These are phyloP conservation scores for Globisporangium sylvaticum DNA, from an alignment of 352 stramenopile species.

Conservation along the genomic window DNA sequence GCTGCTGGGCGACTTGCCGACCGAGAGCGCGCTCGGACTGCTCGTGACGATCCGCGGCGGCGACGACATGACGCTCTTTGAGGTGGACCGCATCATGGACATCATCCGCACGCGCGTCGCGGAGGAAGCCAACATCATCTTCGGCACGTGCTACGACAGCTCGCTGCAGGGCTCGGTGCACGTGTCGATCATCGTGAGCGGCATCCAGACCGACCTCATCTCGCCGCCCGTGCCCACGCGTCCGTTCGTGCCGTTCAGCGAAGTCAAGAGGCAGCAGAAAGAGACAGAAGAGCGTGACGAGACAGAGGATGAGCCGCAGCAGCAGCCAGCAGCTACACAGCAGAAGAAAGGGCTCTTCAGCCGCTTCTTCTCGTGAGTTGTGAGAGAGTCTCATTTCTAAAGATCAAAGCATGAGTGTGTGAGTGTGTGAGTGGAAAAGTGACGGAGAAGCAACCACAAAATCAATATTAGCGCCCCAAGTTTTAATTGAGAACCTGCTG, in stretches of 20 bases:
- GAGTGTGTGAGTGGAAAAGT: background rate
- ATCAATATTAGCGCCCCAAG: constrained; percentile 8
- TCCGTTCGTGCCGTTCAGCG: constrained; percentile 38
- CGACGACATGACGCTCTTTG: constrained; percentile 90
- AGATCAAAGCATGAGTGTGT: constrained; percentile 1
- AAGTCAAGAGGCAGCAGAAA: constrained; percentile 32
- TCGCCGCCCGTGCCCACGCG: constrained; percentile 61
- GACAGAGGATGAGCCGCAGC: constrained; percentile 14
- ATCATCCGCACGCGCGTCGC: constrained; percentile 77
- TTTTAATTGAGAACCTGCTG: background rate
- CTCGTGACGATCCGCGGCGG: constrained; percentile 95
- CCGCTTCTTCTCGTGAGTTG: constrained; percentile 51
- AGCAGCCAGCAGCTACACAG: constrained; percentile 15
- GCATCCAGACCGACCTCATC: constrained; percentile 84
- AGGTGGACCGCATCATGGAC: constrained; percentile 89
- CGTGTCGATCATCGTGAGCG: constrained; percentile 87
- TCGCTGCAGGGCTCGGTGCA: constrained; percentile 78
- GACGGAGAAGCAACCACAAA: background rate
- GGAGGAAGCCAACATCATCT: constrained; percentile 88
- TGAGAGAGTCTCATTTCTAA: background rate
- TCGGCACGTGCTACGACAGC: constrained; percentile 84
- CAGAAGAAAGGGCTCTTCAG: constrained; percentile 58
- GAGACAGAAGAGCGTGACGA: constrained; percentile 14
- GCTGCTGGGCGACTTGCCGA: constrained; percentile 91
- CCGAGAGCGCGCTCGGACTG: constrained; percentile 90